Evolutionary conservation across 257 asterid genomes (phyloP), one percentile per base, ranked within the genome.

Genomic region (Cruciata laevipes): DNA sequence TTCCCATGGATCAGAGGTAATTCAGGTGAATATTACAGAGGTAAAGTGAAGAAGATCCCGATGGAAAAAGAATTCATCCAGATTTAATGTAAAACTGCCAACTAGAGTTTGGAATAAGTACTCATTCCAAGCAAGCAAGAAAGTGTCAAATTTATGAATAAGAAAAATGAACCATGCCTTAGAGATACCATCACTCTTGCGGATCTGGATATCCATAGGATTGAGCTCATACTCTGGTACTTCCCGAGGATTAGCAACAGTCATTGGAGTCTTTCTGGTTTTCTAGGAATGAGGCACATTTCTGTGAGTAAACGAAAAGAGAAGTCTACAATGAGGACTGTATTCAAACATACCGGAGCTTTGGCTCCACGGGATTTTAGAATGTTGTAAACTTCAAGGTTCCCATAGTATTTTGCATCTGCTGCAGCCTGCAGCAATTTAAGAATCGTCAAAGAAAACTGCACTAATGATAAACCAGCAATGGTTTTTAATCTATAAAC

Each of bases 201-300:
- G 90, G 67, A 90, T 87, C 79, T 94, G 96, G 79, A 94, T 88
- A 76, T 88, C 96, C 77, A 79, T 61, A 40, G 97, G 99, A 83
- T 87, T 90, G 75, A 94, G 91, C 78, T 94, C 99, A 71, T 94
- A 94, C 80, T 94, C 99, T 17, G 99, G 99, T 77, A 94, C 95
- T 77, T 94, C 96, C 63, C 96, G 95, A 63, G 97, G 99, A 81
- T 90, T 88, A 69, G 95, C 79, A 44, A 90, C 99, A 32, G 93
- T 37, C 97, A 94, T 90, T 69, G 97, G 99, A 1, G 99, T 90
- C 83, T 84, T 94, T 79, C 94, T 94, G 83, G 84, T 80, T 90
- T 94, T 94, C 96, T 92, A 82, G 78, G 84, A 77, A 77, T 21
- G 73, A n/a, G 73, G 66, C 53, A 68, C 23, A 82, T 61, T 73